Evolutionary conservation across 768 basidiomycete species (phyloP).

Genomic region (Tylopilus rubrobrunneus): DNA sequence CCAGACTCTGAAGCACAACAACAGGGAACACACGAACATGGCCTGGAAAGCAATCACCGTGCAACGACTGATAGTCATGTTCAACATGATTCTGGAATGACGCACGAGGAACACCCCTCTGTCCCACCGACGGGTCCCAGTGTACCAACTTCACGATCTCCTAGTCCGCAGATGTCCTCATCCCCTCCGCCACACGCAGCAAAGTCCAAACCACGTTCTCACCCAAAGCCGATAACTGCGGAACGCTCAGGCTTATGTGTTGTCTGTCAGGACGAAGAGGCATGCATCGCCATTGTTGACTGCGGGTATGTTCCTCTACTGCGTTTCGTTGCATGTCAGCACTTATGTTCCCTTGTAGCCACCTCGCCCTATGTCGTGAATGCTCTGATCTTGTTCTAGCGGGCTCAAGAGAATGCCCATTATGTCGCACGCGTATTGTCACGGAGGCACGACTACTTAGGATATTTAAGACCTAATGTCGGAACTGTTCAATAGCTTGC

Average conservation of each 20-base stretch:
- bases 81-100: slow-evolving; percentile 1
- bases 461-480: slow-evolving; percentile 73
- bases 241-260: slow-evolving; percentile 83
- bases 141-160: slow-evolving; percentile 4
- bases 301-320: slow-evolving; percentile 65
- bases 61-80: not conserved
- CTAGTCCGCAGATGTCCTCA: slow-evolving; percentile 15
- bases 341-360: slow-evolving; percentile 39
- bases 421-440: slow-evolving; percentile 86
- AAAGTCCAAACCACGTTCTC: slow-evolving; percentile 36
- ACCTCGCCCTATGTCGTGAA: slow-evolving; percentile 71
- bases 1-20: slow-evolving; percentile 12
- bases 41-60: not conserved
- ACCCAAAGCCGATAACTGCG: slow-evolving; percentile 18
- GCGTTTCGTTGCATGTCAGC: not conserved
- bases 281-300: slow-evolving; percentile 89
- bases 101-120: slow-evolving; percentile 5
- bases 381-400: slow-evolving; percentile 80
- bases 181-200: too few relatives aligned
- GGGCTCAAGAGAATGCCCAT: slow-evolving; percentile 81
- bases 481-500: too few relatives aligned
- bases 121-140: not conserved
- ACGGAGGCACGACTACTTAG: slow-evolving; percentile 77
- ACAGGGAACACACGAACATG: slow-evolving; percentile 2
- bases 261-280: slow-evolving; percentile 91